phyloP scores from a whole-genome alignment of 2,329 filamentous ascomycete species.

The Aspergillus carbonarius region DNA sequence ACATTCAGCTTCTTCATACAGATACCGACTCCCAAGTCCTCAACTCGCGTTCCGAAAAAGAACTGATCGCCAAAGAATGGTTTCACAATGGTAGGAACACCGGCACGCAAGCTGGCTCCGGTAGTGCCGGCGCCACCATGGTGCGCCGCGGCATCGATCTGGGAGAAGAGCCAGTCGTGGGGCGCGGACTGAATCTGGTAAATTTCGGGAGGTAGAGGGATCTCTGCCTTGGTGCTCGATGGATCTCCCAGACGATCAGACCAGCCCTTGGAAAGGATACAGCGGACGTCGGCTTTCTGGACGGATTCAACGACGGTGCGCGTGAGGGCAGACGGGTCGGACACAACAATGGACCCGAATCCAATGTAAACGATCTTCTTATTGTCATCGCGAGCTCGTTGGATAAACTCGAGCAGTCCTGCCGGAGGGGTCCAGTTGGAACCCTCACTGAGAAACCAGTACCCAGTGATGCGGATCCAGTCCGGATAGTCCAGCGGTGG shows the following conservation, averaged over 20 bases:
- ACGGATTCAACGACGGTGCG: constrained; percentile 92
- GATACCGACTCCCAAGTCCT: constrained; percentile 90
- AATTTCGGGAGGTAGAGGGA: constrained; percentile 75
- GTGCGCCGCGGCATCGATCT: constrained; percentile 91
- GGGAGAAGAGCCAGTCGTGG: constrained; percentile 93
- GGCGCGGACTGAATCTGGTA: constrained; percentile 85
- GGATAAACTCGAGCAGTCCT: constrained; percentile 78
- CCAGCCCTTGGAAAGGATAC: constrained; percentile 95
- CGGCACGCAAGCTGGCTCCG: constrained; percentile 84
- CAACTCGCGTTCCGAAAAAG: constrained; percentile 87
- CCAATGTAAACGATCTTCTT: constrained; percentile 97
- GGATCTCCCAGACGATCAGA: constrained; percentile 74
- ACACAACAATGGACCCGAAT: constrained; percentile 93
- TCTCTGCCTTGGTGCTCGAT: constrained; percentile 59
- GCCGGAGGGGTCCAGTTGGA: constrained; percentile 69
- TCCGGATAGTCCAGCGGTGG: constrained; percentile 94
- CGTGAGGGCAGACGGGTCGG: constrained; percentile 83
- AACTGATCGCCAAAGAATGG: constrained; percentile 98
- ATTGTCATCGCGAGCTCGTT: constrained; percentile 72
- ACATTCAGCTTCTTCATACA: constrained; percentile 86
- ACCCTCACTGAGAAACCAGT: constrained; percentile 92
- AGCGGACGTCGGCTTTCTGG: constrained; percentile 84
- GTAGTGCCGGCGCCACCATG: constrained; percentile 95
- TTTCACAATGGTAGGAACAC: constrained; percentile 89
- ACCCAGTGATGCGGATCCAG: constrained; percentile 95